Evolutionary conservation across 1,284 basidiomycete genomes (phyloP).

Genomic region (Crepidotus sp.): DNA sequence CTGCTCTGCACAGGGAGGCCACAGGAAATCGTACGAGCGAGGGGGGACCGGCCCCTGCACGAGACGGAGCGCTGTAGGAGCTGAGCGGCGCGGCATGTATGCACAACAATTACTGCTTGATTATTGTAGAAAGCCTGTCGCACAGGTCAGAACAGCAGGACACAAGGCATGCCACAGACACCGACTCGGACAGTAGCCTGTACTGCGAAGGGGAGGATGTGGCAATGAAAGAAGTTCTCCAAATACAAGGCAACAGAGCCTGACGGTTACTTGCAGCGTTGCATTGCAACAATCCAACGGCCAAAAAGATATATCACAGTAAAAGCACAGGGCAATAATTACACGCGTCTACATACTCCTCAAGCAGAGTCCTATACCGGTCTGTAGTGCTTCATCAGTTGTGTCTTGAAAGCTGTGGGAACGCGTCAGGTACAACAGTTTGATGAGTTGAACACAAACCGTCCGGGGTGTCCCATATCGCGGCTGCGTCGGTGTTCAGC

Average conservation of each 20-base stretch:
- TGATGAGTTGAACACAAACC: conserved; percentile 33
- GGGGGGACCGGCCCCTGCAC: conserved; percentile 47
- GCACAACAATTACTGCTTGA: neutral
- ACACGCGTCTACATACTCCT: conserved; percentile 10
- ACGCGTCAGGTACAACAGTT: neutral
- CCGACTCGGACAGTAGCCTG: conserved; percentile 13
- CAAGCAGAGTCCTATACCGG: conserved; percentile 39
- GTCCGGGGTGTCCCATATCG: conserved; percentile 61
- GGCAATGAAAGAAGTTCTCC: conserved; percentile 1
- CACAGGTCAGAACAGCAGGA: neutral
- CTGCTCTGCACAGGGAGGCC: neutral
- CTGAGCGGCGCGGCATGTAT: conserved; percentile 46
- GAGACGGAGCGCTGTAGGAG: conserved; percentile 51
- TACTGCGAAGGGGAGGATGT: conserved; percentile 2
- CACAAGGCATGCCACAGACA: neutral
- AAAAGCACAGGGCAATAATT: conserved; percentile 16
- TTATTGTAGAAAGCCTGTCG: conserved; percentile 1
- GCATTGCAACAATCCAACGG: neutral
- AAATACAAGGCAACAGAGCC: conserved; percentile 7
- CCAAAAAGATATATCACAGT: conserved; percentile 8
- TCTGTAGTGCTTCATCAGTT: conserved; percentile 68
- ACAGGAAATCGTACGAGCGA: conserved; percentile 29
- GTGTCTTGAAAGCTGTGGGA: conserved; percentile 56
- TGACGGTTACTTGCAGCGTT: conserved; percentile 1
- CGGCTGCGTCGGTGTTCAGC: conserved; percentile 74